A percentile compares a stretch with the other conserved stretches of the same genome.
phyloP scores from a whole-genome alignment of 1,284 basidiomycete genomes.

The Leucoagaricus sp. region DNA sequence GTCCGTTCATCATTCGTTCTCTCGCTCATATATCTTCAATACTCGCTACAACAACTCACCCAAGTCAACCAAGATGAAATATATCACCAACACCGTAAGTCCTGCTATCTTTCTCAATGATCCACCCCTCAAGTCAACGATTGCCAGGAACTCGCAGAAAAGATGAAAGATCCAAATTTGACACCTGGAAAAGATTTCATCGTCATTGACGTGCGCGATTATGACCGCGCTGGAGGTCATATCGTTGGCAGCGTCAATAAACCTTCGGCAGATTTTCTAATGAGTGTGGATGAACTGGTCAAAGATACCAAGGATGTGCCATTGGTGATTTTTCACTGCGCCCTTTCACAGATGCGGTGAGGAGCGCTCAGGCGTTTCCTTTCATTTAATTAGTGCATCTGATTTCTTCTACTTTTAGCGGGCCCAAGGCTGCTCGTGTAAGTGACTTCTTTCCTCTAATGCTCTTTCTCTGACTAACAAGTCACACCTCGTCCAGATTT shows the following conservation, averaged over 20 bases:
- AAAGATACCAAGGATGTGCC: constrained; percentile 61
- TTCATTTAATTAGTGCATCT: background rate
- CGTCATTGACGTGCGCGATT: constrained; percentile 78
- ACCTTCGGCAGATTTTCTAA: constrained; percentile 61
- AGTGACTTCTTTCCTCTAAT: constrained; percentile 17
- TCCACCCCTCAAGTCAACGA: too few relatives aligned
- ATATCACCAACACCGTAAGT: background rate
- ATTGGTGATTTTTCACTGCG: constrained; percentile 74
- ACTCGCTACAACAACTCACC: too few relatives aligned
- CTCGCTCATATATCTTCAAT: too few relatives aligned
- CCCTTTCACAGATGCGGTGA: constrained; percentile 71
- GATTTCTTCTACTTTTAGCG: constrained; percentile 41
- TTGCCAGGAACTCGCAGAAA: constrained; percentile 62
- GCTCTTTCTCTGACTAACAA: constrained; percentile 5
- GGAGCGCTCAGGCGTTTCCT: constrained; percentile 25
- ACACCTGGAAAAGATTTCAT: constrained; percentile 64
- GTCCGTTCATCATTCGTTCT: too few relatives aligned
- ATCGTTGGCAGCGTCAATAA: constrained; percentile 63
- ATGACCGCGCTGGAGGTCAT: constrained; percentile 75
- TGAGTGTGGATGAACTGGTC: constrained; percentile 58
- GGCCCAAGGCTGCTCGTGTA: constrained; percentile 75
- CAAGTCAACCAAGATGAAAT: background rate
- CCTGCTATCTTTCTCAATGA: background rate
- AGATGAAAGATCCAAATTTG: constrained; percentile 64
- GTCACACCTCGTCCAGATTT: constrained; percentile 48